Percentiles rank a stretch among this genome's conserved stretches.
Conservation (phyloP, 192 early-diverging fungal genomes). For the Funneliformis geosporum region DNA sequence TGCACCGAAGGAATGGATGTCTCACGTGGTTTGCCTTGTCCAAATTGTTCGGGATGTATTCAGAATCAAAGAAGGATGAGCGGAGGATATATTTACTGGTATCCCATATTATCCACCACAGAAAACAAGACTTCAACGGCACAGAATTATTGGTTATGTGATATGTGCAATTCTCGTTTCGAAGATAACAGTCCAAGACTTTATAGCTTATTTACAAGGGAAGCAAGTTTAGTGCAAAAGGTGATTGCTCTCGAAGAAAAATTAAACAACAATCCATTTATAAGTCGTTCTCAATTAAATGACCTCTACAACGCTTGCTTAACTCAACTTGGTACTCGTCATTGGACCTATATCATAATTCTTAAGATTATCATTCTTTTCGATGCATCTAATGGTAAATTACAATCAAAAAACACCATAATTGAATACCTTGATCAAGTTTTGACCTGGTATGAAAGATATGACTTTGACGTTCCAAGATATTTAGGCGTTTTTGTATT, state of each 20-base stretch:
- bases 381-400: not conserved
- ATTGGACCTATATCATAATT: conserved; percentile 1
- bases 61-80: not conserved
- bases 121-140: not conserved
- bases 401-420: not conserved
- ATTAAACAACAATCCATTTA: not conserved
- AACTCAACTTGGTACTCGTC: not conserved
- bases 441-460: conserved; percentile 1
- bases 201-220: not conserved
- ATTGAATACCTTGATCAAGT: not conserved
- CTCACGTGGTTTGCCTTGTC: conserved; percentile 7
- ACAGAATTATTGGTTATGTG: conserved; percentile 7
- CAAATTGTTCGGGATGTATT: not conserved
- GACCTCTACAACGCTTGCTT: not conserved
- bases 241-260: not conserved
- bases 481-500: not conserved
- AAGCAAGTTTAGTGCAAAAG: not conserved
- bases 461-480: not conserved
- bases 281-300: not conserved
- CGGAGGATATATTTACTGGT: not conserved
- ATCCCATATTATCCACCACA: not conserved
- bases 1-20: not conserved
- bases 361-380: not conserved
- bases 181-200: not conserved
- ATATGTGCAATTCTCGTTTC: not conserved